Evolutionary conservation across 2,329 filamentous ascomycete genomes (phyloP).

Genomic region (Stagonosporopsis chrysanthemi): DNA sequence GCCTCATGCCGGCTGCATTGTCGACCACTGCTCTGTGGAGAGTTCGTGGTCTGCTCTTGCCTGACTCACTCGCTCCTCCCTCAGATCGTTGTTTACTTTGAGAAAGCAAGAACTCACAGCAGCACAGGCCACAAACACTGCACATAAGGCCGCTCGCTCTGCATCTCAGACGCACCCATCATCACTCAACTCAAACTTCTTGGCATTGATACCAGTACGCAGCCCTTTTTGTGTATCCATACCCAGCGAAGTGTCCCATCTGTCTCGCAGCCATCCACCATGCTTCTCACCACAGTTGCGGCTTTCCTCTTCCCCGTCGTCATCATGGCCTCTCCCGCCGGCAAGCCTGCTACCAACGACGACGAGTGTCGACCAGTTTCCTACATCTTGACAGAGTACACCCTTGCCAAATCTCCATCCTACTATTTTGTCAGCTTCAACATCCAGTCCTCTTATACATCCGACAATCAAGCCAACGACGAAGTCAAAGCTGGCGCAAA

Average conservation of each 20-base stretch:
- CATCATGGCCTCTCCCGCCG: constrained; percentile 26
- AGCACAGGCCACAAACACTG: constrained; percentile 4
- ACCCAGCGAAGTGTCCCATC: background rate
- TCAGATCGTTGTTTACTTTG: background rate
- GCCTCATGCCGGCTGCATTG: background rate
- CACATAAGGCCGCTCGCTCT: background rate
- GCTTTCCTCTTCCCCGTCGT: constrained; percentile 29
- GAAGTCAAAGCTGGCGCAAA: constrained; percentile 22
- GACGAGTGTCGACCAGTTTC: constrained; percentile 31
- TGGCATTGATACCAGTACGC: constrained; percentile 7
- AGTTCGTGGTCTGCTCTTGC: background rate
- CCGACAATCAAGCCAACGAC: constrained; percentile 27
- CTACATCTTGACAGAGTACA: constrained; percentile 39
- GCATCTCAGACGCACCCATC: constrained; percentile 1
- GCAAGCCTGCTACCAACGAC: constrained; percentile 15
- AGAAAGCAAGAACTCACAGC: background rate
- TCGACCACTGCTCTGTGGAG: background rate
- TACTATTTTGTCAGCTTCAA: constrained; percentile 33
- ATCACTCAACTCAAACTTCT: constrained; percentile 7
- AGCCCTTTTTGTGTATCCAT: constrained; percentile 16
- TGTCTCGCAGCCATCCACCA: constrained; percentile 8
- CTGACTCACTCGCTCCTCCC: background rate
- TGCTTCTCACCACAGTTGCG: constrained; percentile 22
- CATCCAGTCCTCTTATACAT: constrained; percentile 32
- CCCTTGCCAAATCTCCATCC: constrained; percentile 21